Conservation (phyloP, 257 asterid species). For the Plectranthus barbatus region DNA sequence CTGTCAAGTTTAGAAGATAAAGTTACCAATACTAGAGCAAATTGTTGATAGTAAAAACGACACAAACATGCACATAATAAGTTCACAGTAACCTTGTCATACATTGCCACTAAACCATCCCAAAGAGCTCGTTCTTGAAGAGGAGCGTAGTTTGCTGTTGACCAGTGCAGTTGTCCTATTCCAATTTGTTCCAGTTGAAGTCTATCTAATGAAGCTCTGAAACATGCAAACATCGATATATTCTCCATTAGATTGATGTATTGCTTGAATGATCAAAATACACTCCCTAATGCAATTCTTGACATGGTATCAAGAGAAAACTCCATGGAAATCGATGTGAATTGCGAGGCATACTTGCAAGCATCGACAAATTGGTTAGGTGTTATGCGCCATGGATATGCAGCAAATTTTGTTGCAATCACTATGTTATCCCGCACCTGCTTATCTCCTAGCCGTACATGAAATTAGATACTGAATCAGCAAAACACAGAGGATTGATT, state of each 20-base stretch:
- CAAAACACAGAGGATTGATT: background rate
- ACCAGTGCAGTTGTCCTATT: slow-evolving; percentile 95
- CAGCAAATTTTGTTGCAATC: slow-evolving; percentile 92
- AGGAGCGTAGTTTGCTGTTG: slow-evolving; percentile 96
- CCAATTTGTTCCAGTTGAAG: slow-evolving; percentile 74
- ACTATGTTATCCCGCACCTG: slow-evolving; percentile 42
- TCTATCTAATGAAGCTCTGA: slow-evolving; percentile 78
- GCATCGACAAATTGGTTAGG: slow-evolving; percentile 85
- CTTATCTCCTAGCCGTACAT: slow-evolving; percentile 40
- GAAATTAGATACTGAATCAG: background rate
- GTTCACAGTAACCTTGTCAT: slow-evolving; percentile 70
- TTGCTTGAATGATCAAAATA: background rate
- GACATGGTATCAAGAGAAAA: background rate
- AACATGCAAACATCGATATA: background rate
- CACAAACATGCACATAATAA: background rate
- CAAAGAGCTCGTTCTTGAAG: slow-evolving; percentile 90
- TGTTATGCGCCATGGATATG: slow-evolving; percentile 95
- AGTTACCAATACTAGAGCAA: background rate
- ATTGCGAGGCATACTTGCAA: slow-evolving; percentile 72
- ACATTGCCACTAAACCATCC: slow-evolving; percentile 99
- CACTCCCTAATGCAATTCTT: background rate
- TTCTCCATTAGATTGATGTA: background rate
- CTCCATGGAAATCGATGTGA: slow-evolving; percentile 9
- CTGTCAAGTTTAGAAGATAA: slow-evolving; percentile 20
- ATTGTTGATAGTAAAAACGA: too few species aligned